Conservation (phyloP, 768 basidiomycete genomes). For the Auricularia sp. region DNA sequence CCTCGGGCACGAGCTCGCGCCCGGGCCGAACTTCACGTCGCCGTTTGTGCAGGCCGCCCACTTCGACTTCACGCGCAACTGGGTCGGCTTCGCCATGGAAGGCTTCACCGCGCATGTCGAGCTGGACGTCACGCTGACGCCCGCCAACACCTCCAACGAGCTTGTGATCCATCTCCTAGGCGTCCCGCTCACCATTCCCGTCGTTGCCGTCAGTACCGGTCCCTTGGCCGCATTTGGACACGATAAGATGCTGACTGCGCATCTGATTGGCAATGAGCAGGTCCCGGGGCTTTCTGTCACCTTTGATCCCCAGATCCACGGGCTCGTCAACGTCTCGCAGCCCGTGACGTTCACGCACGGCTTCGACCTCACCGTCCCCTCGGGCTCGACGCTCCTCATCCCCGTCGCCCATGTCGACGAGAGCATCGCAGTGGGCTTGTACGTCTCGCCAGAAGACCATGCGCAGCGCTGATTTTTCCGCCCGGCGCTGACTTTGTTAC, state of each 20-base stretch:
- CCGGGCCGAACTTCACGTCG: neutral
- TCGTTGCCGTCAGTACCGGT: neutral
- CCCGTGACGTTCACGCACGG: slow-evolving; percentile 1
- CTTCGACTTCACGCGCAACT: neutral
- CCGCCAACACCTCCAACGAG: neutral
- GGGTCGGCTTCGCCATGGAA: neutral
- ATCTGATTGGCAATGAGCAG: neutral
- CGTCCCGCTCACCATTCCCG: neutral
- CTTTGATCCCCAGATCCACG: neutral
- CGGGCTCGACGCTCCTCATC: neutral
- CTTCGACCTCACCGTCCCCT: neutral
- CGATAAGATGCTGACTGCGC: neutral
- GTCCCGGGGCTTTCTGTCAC: neutral
- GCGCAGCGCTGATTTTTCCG: too few species aligned
- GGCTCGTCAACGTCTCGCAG: neutral
- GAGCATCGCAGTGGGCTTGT: neutral
- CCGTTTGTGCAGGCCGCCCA: neutral
- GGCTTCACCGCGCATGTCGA: neutral
- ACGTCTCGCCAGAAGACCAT: neutral
- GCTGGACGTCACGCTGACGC: neutral
- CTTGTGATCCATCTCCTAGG: neutral
- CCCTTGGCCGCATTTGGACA: too few species aligned
- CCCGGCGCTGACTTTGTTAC: too few species aligned
- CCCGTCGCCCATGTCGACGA: neutral
- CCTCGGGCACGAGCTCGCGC: neutral